Evolutionary conservation across 2,329 filamentous ascomycete genomes (phyloP).

Genomic region (Sporothrix brunneoviolacea): DNA sequence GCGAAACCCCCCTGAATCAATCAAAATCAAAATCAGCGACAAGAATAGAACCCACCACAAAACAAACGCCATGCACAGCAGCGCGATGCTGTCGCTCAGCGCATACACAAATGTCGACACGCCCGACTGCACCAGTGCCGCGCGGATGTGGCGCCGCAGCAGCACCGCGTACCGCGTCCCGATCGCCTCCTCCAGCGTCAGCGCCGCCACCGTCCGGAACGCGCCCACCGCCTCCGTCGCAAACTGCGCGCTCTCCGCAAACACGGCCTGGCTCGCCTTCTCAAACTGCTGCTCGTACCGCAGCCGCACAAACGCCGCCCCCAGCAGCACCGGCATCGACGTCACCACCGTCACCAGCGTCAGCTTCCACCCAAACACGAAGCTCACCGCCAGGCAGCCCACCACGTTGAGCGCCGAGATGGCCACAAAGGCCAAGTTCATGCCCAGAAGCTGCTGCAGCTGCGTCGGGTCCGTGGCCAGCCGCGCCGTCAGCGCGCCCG

Average conservation of each 20-base stretch:
- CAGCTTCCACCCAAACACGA: constrained; percentile 71
- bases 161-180: constrained; percentile 53
- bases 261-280: constrained; percentile 60
- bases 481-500: constrained; percentile 53
- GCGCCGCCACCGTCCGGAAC: constrained; percentile 63
- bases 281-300: constrained; percentile 58
- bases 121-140: constrained; percentile 55
- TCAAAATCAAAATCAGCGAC: neutral
- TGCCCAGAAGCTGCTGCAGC: constrained; percentile 55
- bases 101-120: constrained; percentile 61
- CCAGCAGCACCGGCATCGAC: constrained; percentile 43
- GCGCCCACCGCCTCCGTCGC: constrained; percentile 68
- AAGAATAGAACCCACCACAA: constrained; percentile 39
- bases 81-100: constrained; percentile 59
- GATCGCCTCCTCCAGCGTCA: constrained; percentile 64
- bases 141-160: constrained; percentile 50
- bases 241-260: constrained; percentile 66
- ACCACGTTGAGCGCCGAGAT: constrained; percentile 59
- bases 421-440: constrained; percentile 56
- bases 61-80: constrained; percentile 57
- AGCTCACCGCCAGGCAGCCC: constrained; percentile 60
- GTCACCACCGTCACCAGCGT: constrained; percentile 58
- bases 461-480: constrained; percentile 51
- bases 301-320: constrained; percentile 44
- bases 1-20: neutral